Conservation (phyloP, 1,284 basidiomycete genomes). For the Pholiota adiposa region DNA sequence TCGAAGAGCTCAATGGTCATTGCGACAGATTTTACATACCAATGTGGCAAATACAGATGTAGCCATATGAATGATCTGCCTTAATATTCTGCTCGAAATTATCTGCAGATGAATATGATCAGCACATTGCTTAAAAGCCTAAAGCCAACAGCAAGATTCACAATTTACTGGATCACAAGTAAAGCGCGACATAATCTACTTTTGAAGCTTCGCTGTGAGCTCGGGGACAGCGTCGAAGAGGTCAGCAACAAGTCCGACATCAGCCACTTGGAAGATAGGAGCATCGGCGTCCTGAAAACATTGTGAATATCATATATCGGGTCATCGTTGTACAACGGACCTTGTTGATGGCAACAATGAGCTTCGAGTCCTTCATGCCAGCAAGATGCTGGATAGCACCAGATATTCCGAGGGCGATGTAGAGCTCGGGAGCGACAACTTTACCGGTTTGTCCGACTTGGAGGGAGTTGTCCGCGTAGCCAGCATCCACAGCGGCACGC, state of each 20-base stretch:
- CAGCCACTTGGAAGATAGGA: constrained; percentile 99
- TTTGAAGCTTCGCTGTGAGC: constrained; percentile 83
- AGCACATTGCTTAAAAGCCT: too few species aligned
- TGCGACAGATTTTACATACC: too few species aligned
- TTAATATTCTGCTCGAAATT: too few species aligned
- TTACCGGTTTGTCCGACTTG: constrained; percentile 99
- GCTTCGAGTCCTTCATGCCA: constrained; percentile 99
- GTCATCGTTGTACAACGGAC: constrained; percentile 38
- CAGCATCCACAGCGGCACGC: constrained; percentile 96
- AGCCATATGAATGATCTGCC: too few species aligned
- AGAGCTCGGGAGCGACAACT: constrained; percentile 93
- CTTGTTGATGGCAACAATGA: constrained; percentile 99
- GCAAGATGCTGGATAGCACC: constrained; percentile 99
- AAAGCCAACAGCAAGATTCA: too few species aligned
- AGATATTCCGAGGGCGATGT: constrained; percentile 96
- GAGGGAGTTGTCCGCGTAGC: constrained; percentile 97
- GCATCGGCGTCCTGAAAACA: constrained; percentile 86
- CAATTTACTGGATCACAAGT: background rate
- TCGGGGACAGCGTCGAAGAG: constrained; percentile 90
- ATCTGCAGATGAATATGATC: too few species aligned
- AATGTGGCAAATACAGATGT: too few species aligned
- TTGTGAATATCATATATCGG: background rate
- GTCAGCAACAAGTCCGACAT: constrained; percentile 93
- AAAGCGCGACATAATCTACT: constrained; percentile 31
- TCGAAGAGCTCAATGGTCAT: too few species aligned